Evolutionary conservation across 73 alveolate species (phyloP), one percentile per base, ranked within the genome.

Genomic region (Blepharisma stoltei): DNA sequence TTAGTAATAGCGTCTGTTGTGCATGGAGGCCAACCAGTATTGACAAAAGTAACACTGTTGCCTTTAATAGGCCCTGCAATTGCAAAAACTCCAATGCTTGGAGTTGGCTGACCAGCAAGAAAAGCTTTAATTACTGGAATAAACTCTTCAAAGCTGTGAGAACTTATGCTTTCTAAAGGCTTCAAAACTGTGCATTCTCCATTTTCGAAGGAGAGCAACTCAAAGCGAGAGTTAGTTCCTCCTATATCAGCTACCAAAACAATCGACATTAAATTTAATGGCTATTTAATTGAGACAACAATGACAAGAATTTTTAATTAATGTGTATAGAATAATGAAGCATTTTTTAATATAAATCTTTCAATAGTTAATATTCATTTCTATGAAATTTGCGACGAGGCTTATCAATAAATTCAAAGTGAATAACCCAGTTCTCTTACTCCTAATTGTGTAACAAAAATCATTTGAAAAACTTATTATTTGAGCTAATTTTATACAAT

Each of bases 171-270:
- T 60, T 60, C 73, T 20, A 32, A 0, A 32, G 73, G 14, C 14
- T 60, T 20, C 18, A 20, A 0, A 14, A 9, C 48, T 0, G 38
- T 60, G 73, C 14, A 25, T 25, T 14, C 45, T 14, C 23, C 46
- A 25, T 60, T 25, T n/a, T 14, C 45, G 2, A 1, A 38, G 18
- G 18, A 14, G 14, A 14, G 18, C 38, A 60, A 47, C 46, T 60
- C 18, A 9, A 60, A 25, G 14, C 73, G 73, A 20, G 73, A 14
- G 5, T 60, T 60, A 18, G 73, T 60, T 25, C 73, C 73, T 18
- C 73, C 73, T 14, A 60, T 60, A 25, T 60, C 73, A 9, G 48
- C 38, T 18, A 60, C 45, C 23, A 60, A n/a, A 60, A 60, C 23
- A 20, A 38, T 60, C 46, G 73, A 14, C 73, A 60, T 60, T 14